Base-by-base conservation (phyloP, 225 moss, liverwort and hornwort species). In the Marchantia paleacea region DNA sequence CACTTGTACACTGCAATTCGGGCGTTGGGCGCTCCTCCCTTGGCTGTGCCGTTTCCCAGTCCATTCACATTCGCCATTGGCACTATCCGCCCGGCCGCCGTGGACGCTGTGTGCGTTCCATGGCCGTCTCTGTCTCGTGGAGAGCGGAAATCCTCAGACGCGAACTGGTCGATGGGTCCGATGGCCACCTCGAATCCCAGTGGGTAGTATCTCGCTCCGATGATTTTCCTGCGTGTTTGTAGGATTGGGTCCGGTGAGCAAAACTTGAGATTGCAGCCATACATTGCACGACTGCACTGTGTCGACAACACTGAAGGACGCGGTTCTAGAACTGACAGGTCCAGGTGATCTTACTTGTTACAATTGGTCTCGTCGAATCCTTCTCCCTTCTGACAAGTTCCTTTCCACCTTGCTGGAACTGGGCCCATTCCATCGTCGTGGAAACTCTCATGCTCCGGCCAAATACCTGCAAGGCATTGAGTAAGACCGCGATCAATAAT, bases 41-140 rank as follows among this genome's bases (percentile, higher is more conserved):
- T 85, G 6, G 93, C 90, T 0, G 84, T 92, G 0, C 92, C 93
- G 2, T 39, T 60, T 0, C 89, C 93, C 22, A 87, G 87, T 0
- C 91, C 87, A 57, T 89, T 74, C 10, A 83, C 81, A 69, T 7
- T 89, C 3, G 71, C 82, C 73, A 82, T 81, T 72, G 61, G n/a
- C 50, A 88, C 91, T 31, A 88, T 86, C 14, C 84, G 85, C 0
- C 92, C 92, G 0, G 82, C 87, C 25, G 86, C 83, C 10, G 92
- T 92, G 50, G 93, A 93, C 15, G 92, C 49, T 2, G 90, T 92
- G 79, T 93, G 93, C 7, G 93, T 92, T n/a, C 93, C 93, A 61
- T 93, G 93, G 19, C 93, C 92, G 13, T 89, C 89, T 0, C 28
- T 7, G 22, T 92, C 92, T 69, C 92, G 83, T 49, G 84, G 82